phyloP scores from a whole-genome alignment of 306 rosid genomes.

The Cicer cuneatum region DNA sequence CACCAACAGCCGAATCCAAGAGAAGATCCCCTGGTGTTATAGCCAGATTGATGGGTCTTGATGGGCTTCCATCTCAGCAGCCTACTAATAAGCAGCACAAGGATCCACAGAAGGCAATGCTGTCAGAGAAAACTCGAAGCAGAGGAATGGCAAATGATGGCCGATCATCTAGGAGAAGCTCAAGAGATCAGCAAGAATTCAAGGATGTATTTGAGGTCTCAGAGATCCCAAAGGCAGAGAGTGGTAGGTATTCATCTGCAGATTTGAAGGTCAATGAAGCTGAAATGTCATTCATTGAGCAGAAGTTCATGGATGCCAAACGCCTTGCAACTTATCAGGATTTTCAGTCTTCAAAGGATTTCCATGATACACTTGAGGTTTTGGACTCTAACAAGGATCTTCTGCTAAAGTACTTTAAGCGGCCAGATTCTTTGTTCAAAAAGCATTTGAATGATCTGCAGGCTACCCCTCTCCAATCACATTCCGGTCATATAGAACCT shows the following conservation, averaged over 20 bases:
- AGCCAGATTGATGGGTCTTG: conserved; percentile 99
- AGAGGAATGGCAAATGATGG: conserved; percentile 44
- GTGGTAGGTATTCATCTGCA: conserved; percentile 57
- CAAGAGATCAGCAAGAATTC: conserved; percentile 75
- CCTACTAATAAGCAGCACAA: conserved; percentile 59
- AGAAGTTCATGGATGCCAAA: conserved; percentile 89
- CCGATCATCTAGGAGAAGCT: conserved; percentile 61
- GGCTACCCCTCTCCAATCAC: conserved; percentile 54
- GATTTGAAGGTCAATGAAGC: conserved; percentile 63
- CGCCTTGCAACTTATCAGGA: conserved; percentile 76
- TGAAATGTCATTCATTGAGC: conserved; percentile 82
- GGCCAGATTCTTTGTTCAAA: conserved; percentile 85
- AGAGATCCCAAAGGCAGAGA: conserved; percentile 65
- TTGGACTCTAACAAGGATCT: conserved; percentile 90
- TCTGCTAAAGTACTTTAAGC: conserved; percentile 75
- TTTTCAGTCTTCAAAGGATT: conserved; percentile 79
- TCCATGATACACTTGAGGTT: conserved; percentile 74
- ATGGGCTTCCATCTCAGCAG: conserved; percentile 78
- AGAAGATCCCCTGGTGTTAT: conserved; percentile 79
- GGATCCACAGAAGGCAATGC: conserved; percentile 41
- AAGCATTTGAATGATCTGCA: conserved; percentile 86
- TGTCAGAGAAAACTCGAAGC: conserved; percentile 57
- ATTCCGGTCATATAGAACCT: conserved; percentile 51
- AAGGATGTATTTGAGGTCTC: conserved; percentile 94
- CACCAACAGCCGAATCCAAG: conserved; percentile 57